phyloP scores from a whole-genome alignment of 2,329 filamentous ascomycete species.

The Fusarium sp. region DNA sequence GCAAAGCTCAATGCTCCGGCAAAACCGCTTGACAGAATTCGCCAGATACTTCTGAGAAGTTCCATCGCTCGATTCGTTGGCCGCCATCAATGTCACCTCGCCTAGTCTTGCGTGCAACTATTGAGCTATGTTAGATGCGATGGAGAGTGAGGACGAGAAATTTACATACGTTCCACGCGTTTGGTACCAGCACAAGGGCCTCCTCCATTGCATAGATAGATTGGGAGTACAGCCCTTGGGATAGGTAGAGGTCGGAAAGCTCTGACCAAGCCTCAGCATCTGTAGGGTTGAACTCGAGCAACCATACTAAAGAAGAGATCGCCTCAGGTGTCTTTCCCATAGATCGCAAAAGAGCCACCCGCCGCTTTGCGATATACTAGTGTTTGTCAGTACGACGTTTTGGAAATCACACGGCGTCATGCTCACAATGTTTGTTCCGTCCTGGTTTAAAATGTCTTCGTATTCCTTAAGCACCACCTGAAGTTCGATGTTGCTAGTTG shows the following conservation, averaged over 20 bases:
- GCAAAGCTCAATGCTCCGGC: conserved; percentile 91
- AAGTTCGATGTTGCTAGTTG: conserved; percentile 74
- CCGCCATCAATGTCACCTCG: conserved; percentile 82
- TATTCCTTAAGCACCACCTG: conserved; percentile 82
- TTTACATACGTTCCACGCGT: conserved; percentile 89
- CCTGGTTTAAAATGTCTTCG: conserved; percentile 77
- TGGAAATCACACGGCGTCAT: conserved; percentile 1
- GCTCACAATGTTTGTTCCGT: conserved; percentile 83
- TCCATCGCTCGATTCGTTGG: conserved; percentile 59
- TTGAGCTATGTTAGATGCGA: conserved; percentile 39
- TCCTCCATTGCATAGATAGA: conserved; percentile 92
- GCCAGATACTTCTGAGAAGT: conserved; percentile 68
- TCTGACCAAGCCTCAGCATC: conserved; percentile 96
- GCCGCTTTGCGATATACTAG: conserved; percentile 88
- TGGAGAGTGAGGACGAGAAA: conserved; percentile 6
- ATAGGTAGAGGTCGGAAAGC: conserved; percentile 86
- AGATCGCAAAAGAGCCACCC: conserved; percentile 82
- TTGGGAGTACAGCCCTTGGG: conserved; percentile 82
- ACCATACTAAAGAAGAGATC: conserved; percentile 76
- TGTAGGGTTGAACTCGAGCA: conserved; percentile 87
- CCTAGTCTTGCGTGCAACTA: conserved; percentile 89
- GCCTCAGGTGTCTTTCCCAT: conserved; percentile 79
- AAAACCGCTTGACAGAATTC: conserved; percentile 86
- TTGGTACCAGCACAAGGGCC: conserved; percentile 85
- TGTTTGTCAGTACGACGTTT: conserved; percentile 40